phyloP scores from a whole-genome alignment of 139 green algal genomes.

The Pseudopediastrum boryanum region DNA sequence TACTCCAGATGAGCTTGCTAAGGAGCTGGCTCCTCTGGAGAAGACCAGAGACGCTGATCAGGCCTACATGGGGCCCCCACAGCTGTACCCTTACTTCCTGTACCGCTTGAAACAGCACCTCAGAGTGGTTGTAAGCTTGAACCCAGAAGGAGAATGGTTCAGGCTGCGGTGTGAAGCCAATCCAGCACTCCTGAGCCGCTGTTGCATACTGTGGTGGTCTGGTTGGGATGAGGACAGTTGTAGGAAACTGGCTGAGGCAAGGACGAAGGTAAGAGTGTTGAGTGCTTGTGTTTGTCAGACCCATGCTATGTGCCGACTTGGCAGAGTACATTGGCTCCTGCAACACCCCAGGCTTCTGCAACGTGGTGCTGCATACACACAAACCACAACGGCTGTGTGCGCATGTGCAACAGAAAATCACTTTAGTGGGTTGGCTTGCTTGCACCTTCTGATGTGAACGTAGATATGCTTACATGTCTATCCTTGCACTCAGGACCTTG shows the following conservation, averaged over 20 bases:
- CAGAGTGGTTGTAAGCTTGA: constrained; percentile 75
- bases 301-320: too few species aligned
- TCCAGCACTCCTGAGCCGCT: constrained; percentile 73
- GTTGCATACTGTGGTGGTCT: constrained; percentile 68
- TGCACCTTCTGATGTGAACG: too few species aligned
- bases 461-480: too few species aligned
- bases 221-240: constrained; percentile 55
- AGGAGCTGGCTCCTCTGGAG: constrained; percentile 63
- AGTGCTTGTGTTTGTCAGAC: too few species aligned
- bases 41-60: neutral
- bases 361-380: too few species aligned
- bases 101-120: constrained; percentile 62
- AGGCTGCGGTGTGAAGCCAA: constrained; percentile 61
- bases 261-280: constrained; percentile 38
- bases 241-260: constrained; percentile 35
- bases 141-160: constrained; percentile 43
- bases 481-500: too few species aligned
- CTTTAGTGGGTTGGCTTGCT: too few species aligned
- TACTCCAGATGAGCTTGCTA: constrained; percentile 76
- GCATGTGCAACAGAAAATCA: too few species aligned
- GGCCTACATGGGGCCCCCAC: constrained; percentile 11
- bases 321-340: too few species aligned
- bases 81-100: constrained; percentile 32
- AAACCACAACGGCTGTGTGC: too few species aligned
- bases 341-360: too few species aligned